Evolutionary conservation across 495 filamentous ascomycete genomes (phyloP).

Genomic region (Endocarpon pusillum): DNA sequence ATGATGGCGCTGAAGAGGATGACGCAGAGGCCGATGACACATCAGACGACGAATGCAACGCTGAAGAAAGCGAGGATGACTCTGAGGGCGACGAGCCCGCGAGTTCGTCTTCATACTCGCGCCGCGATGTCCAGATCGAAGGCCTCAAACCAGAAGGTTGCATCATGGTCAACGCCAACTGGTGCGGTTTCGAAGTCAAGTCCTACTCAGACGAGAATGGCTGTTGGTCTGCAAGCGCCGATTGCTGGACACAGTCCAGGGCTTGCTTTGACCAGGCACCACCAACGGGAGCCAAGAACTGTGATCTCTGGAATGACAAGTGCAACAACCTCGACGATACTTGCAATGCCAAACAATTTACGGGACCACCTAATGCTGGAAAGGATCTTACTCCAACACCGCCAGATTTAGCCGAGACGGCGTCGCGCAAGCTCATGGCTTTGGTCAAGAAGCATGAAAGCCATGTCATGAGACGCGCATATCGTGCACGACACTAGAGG

Average conservation of each 20-base stretch:
- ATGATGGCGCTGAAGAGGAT: too few species aligned
- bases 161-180: constrained; percentile 50
- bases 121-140: constrained; percentile 11
- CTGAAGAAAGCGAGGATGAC: neutral
- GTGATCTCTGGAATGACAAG: constrained; percentile 39
- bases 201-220: constrained; percentile 31
- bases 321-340: constrained; percentile 33
- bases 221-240: constrained; percentile 36
- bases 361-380: constrained; percentile 42
- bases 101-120: too few species aligned
- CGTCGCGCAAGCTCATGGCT: too few species aligned
- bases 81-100: too few species aligned
- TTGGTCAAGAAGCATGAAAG: too few species aligned
- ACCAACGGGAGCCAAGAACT: constrained; percentile 38
- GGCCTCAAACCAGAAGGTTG: constrained; percentile 32
- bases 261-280: constrained; percentile 39
- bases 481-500: too few species aligned
- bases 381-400: constrained; percentile 22
- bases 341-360: constrained; percentile 29
- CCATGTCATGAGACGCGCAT: too few species aligned
- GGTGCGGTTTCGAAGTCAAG: constrained; percentile 45
- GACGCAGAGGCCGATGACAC: constrained; percentile 5
- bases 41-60: constrained; percentile 2
- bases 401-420: too few species aligned
- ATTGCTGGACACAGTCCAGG: constrained; percentile 40